Base-by-base conservation (phyloP, 176 grass and related monocot species). In the Cenchrus americanus region DNA sequence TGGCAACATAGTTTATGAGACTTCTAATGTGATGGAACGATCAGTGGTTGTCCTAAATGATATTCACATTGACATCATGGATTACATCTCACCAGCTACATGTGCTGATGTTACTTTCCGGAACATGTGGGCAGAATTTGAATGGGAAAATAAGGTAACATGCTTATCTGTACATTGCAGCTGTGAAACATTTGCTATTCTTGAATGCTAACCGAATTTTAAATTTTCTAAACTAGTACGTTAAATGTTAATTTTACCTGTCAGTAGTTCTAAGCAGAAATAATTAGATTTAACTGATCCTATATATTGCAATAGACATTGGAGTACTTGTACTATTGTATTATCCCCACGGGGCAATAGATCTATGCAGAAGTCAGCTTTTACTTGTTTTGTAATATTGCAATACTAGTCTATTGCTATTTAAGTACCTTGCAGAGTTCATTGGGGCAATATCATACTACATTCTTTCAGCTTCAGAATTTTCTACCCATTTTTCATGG, bases 61-160 rank as follows among this genome's bases (percentile, higher is more conserved):
- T 83, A 91, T 94, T 75, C 92, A 94, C 80, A 94, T 94, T n/a
- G 92, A 94, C 53, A 94, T 94, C 80, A 94, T 94, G 92, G 92
- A 94, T 90, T 94, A 94, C 80, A 94, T 94, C 59, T 94, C 88
- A 73, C 92, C 92, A 23, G 88, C 85, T 71, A 80, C 77, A 18
- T 94, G 92, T 72, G 86, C 88, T 73, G 88, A 94, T 83, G 92
- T 94, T 69, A 78, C 92, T 85, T 94, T 94, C 89, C 86, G 92
- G 60, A 94, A 90, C 61, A 94, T 94, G 92, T 94, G 92, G 92
- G 88, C 88, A 19, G 88, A 94, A 82, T 90, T 94, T 71, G 92
- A 94, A 83, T 94, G 92, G 92, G 92, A 94, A 82, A 94, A 94
- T 23, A 91, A 91, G 86, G 92, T 94, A 86, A 60, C 10, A 27